Base-by-base conservation (phyloP, 805 yeast species). In the Saccharomycopsis selenospora region DNA sequence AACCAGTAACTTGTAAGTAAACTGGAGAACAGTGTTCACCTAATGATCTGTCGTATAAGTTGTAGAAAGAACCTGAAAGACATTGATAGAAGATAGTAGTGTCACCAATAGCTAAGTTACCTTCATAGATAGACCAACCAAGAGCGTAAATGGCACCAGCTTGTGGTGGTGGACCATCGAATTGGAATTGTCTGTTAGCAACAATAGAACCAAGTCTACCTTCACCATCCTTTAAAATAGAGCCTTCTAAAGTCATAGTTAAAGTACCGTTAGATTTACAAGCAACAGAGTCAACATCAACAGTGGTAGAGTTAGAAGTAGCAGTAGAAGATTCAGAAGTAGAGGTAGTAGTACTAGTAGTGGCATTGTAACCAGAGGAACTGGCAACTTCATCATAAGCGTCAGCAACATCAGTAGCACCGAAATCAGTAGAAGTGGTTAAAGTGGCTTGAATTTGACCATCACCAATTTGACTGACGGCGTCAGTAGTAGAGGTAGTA, bases 121-220 rank as follows among this genome's bases (percentile, higher is more conserved):
- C 77, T 18, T 73, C 81, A 55, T 74, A 75, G 53, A 70, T 61
- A 40, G 72, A 64, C 86, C 86, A 80, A 55, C 86, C 85, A 50
- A 75, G 79, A 58, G 86, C 85, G 63, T 76, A 77, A 62, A 79
- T 74, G 51, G 85, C 73, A 66, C 85, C 85, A 28, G 84, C 86
- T 72, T 83, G 91, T 61, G 90, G 89, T 69, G 86, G 85, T 54
- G 88, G 87, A 62, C 90, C 90, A 65, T 83, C 91, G 61, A 83
- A 83, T 71, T 83, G 91, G 77, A 83, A 83, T 71, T 83, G 91
- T 71, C 84, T 74, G 80, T 82, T 83, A 47, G 89, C 80, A 58
- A 83, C 91, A 66, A 83, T 81, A 45, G 88, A 76, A 57, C 90
- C 90, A 56, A 83, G 67, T 75, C 91, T 79, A 42, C 84, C 84